A percentile compares a stretch with the other conserved stretches of the same genome.
phyloP scores from a whole-genome alignment of 495 filamentous ascomycete genomes.

The Neohortaea acidophila region DNA sequence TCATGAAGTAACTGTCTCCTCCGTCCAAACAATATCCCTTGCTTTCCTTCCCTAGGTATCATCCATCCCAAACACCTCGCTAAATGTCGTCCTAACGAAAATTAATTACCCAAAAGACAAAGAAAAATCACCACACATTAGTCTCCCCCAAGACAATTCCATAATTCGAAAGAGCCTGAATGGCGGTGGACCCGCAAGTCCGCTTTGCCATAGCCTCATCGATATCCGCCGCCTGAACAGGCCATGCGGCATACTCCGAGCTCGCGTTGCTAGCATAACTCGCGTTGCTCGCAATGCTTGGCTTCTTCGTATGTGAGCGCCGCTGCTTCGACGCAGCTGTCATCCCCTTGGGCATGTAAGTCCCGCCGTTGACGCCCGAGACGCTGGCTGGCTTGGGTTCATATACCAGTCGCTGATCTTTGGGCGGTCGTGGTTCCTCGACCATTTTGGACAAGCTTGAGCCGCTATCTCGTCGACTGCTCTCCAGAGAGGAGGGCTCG shows the following conservation, averaged over 20 bases:
- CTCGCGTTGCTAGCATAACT: constrained; percentile 1
- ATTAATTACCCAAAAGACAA: too few species aligned
- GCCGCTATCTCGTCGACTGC: not conserved
- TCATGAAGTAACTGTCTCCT: too few species aligned
- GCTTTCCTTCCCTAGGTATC: too few species aligned
- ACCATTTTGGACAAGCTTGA: constrained; percentile 5
- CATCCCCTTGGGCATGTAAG: constrained; percentile 4
- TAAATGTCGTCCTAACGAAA: too few species aligned
- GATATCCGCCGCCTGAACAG: constrained; percentile 10
- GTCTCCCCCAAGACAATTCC: too few species aligned
- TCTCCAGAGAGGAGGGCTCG: constrained; percentile 2
- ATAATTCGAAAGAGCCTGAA: too few species aligned
- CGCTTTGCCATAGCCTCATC: constrained; percentile 6
- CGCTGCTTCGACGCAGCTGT: not conserved
- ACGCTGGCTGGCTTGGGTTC: not conserved
- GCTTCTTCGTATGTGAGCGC: not conserved
- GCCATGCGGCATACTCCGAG: constrained; percentile 3
- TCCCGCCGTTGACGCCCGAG: constrained; percentile 7
- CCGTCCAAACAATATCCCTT: too few species aligned
- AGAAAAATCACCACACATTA: too few species aligned
- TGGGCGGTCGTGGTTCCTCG: not conserved
- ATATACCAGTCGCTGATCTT: not conserved
- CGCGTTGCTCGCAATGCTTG: not conserved
- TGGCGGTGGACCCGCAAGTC: too few species aligned
- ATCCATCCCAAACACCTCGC: too few species aligned